Conservation (phyloP, 1,284 basidiomycete genomes). For the Golubevia pallescens region DNA sequence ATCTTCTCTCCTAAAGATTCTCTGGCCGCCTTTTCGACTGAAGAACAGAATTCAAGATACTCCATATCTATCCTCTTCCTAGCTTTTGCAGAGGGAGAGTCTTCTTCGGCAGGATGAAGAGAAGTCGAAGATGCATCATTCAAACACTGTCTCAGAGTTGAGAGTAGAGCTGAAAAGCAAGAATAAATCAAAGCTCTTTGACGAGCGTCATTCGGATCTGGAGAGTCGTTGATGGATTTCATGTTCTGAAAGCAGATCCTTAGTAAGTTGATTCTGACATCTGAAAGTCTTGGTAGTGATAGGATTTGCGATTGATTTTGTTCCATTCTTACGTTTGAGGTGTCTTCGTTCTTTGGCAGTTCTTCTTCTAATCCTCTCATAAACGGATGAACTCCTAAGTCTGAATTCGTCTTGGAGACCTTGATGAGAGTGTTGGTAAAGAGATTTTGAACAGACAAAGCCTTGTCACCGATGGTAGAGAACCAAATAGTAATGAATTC, state of each 20-base stretch:
- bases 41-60: not conserved
- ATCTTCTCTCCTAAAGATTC: not conserved
- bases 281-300: not conserved
- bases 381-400: not conserved
- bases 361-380: not conserved
- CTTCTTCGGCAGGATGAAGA: not conserved
- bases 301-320: not conserved
- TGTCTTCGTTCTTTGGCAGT: not conserved
- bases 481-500: conserved; percentile 46
- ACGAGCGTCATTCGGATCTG: too few relatives aligned
- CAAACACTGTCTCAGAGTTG: conserved; percentile 19
- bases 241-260: not conserved
- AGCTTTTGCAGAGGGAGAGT: not conserved
- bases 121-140: conserved; percentile 12
- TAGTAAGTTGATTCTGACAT: conserved; percentile 7
- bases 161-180: conserved; percentile 25
- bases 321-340: too few relatives aligned
- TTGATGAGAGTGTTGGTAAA: conserved; percentile 21
- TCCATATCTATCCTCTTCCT: not conserved
- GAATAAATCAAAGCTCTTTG: conserved; percentile 11
- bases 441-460: conserved; percentile 29
- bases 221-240: not conserved
- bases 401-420: not conserved
- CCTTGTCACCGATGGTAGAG: conserved; percentile 30
- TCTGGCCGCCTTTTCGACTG: not conserved